These are phyloP conservation scores for Pichia sp. DNA, from an alignment of 1,139 yeast species.

Conservation along the genomic window DNA sequence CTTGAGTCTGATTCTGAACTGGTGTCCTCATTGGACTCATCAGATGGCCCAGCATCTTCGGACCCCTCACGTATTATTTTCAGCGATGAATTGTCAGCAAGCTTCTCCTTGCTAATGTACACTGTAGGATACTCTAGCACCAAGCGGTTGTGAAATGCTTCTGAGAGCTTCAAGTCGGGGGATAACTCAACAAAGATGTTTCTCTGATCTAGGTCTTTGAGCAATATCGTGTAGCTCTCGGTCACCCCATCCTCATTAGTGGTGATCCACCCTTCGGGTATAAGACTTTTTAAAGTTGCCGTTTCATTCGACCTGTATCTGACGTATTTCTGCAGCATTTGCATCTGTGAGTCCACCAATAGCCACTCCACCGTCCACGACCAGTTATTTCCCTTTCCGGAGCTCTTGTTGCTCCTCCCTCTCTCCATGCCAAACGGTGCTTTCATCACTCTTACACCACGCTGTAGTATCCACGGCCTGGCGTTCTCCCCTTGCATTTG, in stretches of 20 bases:
- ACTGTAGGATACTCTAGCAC: slow-evolving; percentile 80
- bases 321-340: slow-evolving; percentile 3
- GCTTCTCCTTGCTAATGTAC: slow-evolving; percentile 33
- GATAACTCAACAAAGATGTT: not conserved
- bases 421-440: slow-evolving; percentile 79
- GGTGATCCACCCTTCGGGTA: slow-evolving; percentile 17
- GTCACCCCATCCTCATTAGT: not conserved
- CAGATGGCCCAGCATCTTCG: no score
- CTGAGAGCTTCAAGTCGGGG: slow-evolving; percentile 33
- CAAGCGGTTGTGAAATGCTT: slow-evolving; percentile 48
- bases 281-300: not conserved
- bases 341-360: slow-evolving; percentile 1
- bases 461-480: slow-evolving; percentile 5
- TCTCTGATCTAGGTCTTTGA: slow-evolving; percentile 11
- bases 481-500: not conserved
- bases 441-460: slow-evolving; percentile 46
- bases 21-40: not conserved
- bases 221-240: not conserved
- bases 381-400: slow-evolving; percentile 40
- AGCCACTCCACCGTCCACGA: slow-evolving; percentile 81
- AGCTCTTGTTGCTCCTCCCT: slow-evolving; percentile 60
- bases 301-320: slow-evolving; percentile 9
- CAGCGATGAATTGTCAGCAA: slow-evolving; percentile 5
- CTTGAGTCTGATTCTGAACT: slow-evolving; percentile 9
- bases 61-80: slow-evolving; percentile 4